Evolutionary conservation across 2,329 filamentous ascomycete genomes (phyloP), one percentile per base, ranked within the genome.

Genomic region (Lachnellula willkommii): DNA sequence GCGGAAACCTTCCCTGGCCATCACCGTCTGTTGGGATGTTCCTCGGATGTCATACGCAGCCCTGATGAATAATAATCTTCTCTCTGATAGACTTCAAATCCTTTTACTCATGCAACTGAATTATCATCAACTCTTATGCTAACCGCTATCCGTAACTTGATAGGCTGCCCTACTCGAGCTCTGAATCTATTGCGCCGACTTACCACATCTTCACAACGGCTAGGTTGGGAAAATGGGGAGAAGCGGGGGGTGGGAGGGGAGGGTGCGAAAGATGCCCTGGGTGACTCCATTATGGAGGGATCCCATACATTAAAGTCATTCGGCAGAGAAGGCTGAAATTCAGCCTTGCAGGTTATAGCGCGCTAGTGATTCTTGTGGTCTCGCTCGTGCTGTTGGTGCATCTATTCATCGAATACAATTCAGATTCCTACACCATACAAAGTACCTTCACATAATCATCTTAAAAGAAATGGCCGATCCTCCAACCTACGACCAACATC

Each of bases 21-120:
- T 67, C 61, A 65, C 63, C 66, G 66, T 62, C 66, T 63, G 64
- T 66, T 67, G 59, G 48, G 58, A 51, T 49, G 50, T 59, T 52
- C 69, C 61, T 65, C 64, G 71, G 64, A 53, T 58, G 61, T 55
- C 50, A 55, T 67, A 67, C 65, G 61, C 58, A 65, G 71, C 71
- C 64, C 71, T 79, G 77, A 75, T 74, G 77, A 79, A 66, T 64
- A 63, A 70, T 71, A 78, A 78, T 78, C 76, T 78, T 78, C 76
- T 78, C 76, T 78, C 76, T 78, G 75, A 77, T 62, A 63, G 47
- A 55, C 57, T 58, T 53, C 50, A 28, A n/a, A 26, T n/a, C 6
- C 6, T 48, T 5, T 46, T 46, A 14, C 6, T 15, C 37, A 8
- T 26, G 3, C 17, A 36, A 14, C 1, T 7, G 4, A 17, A 40